Conservation (phyloP, 306 rosid genomes). For the Ceratonia siliqua region DNA sequence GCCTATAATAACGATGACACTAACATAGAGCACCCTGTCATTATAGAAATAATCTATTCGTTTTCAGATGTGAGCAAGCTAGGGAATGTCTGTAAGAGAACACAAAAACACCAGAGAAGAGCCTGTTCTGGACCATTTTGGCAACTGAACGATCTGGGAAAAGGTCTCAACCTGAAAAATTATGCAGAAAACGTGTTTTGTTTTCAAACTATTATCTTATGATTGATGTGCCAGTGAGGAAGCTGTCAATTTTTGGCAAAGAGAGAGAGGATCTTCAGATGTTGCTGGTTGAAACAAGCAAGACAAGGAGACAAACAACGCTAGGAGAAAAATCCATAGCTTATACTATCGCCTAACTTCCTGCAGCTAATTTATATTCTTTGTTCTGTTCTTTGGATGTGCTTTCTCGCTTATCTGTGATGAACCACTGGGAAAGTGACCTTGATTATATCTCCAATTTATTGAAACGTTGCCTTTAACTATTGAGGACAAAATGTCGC, state of each 20-base stretch:
- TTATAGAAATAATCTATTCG: background rate
- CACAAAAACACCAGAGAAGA: slow-evolving; percentile 2
- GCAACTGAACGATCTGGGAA: background rate
- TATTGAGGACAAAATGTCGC: slow-evolving; percentile 36
- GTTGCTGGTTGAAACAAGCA: slow-evolving; percentile 28
- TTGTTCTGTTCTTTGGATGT: slow-evolving; percentile 36
- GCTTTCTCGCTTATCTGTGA: slow-evolving; percentile 29
- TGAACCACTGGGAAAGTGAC: slow-evolving; percentile 36
- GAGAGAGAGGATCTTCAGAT: slow-evolving; percentile 1
- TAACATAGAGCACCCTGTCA: background rate
- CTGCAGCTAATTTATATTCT: slow-evolving; percentile 30
- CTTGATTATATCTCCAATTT: background rate
- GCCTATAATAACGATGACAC: too few species aligned
- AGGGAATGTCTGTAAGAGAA: slow-evolving; percentile 1
- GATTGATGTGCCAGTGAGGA: slow-evolving; percentile 1
- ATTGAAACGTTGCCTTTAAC: slow-evolving; percentile 3
- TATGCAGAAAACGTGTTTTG: background rate
- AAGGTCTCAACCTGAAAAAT: slow-evolving; percentile 26
- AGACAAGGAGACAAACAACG: slow-evolving; percentile 50
- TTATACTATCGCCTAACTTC: slow-evolving; percentile 32
- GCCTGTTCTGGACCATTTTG: background rate
- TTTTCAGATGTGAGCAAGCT: background rate
- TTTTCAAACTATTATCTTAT: slow-evolving; percentile 3
- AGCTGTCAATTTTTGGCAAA: slow-evolving; percentile 15
- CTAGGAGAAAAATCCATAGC: slow-evolving; percentile 32